Conservation (phyloP, 1,139 yeast species). For the Williopsis jadinii region DNA sequence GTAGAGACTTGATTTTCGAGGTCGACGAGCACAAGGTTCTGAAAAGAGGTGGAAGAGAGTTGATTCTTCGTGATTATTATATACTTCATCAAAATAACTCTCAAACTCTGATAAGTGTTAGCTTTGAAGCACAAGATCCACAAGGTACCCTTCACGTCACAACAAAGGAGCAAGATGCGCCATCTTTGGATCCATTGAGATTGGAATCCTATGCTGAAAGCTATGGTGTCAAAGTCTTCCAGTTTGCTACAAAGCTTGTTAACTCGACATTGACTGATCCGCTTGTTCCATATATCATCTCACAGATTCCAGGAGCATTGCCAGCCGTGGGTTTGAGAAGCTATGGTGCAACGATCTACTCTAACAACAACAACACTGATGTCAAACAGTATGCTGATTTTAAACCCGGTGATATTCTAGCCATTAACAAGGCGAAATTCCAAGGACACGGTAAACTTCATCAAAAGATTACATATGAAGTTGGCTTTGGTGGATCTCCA, state of each 20-base stretch:
- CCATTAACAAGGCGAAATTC: conserved; percentile 69
- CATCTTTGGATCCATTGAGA: conserved; percentile 38
- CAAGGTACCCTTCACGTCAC: conserved; percentile 38
- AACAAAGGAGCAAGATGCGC: conserved; percentile 36
- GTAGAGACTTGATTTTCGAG: conserved; percentile 51
- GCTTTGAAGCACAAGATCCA: conserved; percentile 53
- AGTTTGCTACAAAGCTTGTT: conserved; percentile 34
- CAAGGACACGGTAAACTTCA: conserved; percentile 58
- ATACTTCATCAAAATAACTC: conserved; percentile 69
- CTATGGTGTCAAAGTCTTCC: conserved; percentile 38
- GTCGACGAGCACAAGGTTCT: conserved; percentile 49
- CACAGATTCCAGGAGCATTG: conserved; percentile 35
- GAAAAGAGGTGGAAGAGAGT: conserved; percentile 50
- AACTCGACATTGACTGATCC: conserved; percentile 28
- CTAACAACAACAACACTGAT: conserved; percentile 51
- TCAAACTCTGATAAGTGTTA: conserved; percentile 49
- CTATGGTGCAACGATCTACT: conserved; percentile 67
- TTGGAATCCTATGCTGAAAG: conserved; percentile 44
- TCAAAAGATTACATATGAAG: conserved; percentile 36
- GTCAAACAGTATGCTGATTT: conserved; percentile 56
- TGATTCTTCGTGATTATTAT: conserved; percentile 60
- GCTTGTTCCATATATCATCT: conserved; percentile 24
- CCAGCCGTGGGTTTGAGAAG: conserved; percentile 61
- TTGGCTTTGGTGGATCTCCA: conserved; percentile 41
- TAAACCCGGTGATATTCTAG: conserved; percentile 77